Base-by-base conservation (phyloP, 176 grass and related monocot genomes). In the Thinopyrum elongatum region DNA sequence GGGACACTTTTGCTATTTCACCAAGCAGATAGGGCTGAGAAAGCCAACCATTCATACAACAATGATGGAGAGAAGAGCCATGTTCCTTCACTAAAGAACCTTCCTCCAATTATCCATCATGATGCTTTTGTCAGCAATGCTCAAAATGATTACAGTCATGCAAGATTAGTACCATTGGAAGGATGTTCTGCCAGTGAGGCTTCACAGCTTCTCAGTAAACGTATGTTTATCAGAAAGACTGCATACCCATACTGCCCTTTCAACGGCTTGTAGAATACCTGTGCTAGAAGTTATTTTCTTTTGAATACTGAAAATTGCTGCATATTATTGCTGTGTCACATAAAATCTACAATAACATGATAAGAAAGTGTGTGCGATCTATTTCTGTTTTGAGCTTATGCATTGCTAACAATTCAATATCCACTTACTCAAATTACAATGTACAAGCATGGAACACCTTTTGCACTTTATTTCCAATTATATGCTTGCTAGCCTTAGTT, bases 181-280 rank as follows among this genome's bases (percentile, higher is more conserved):
- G 83, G 90, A 61, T 95, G 93, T 85, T 95, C 80, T 82, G 69
- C 86, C 22, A 90, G 86, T 89, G 88, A 89, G 77, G 93, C 93
- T 33, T 84, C 90, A n/a, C 83, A 85, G 46, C 86, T 95, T 90
- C 84, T 90, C 63, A 74, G 11, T 80, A 85, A 92, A 42, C 82
- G 93, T 92, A 92, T 67, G 90, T 78, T 77, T 84, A 80, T 86
- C 36, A 68, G 80, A 17, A 11, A 69, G 36, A 57, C 47, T 30
- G 26, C 67, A 90, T 19, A 64, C 8, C 27, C 14, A 65, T 79
- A 21, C 8, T 55, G 33, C 44, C 35, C 30, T 57, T 66, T 58
- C 55, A 76, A 23, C 29, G 36, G 42, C 39, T 79, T 7, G 10
- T 68, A 51, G 72, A 83, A 81, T 76, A 76, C 80, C 8, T 74